Base-by-base conservation (phyloP, 2,329 filamentous ascomycete species). In the Fusarium nodosum region DNA sequence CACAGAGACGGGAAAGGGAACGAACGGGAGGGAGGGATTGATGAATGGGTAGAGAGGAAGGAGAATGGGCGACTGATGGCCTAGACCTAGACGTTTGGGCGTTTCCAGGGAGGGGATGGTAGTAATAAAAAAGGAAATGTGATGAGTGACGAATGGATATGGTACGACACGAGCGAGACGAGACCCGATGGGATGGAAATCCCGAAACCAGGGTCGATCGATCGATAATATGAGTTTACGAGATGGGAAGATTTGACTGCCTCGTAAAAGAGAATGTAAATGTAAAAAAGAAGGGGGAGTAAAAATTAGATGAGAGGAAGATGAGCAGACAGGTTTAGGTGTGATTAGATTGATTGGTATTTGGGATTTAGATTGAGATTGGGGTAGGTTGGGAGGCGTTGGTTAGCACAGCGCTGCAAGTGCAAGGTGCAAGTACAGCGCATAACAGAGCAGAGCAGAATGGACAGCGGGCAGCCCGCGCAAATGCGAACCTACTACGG, bases 61-160 rank as follows among this genome's bases (percentile, higher is more conserved):
- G 69, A 75, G 71, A 70, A 68, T 71, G 73, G 72, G 72, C 72
- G 71, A 73, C 63, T 66, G 64, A 38, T 66, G 64, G 42, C n/a
- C 62, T 56, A 33, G 31, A 30, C n/a, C 62, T 56, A 33, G 31
- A 30, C 53, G 28, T 38, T 47, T 34, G 44, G 44, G 31, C 31
- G 30, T 56, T 56, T 60, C 54, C 57, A 72, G 72, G 72, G 72
- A 75, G 72, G 67, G 41, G 71, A 72, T 71, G 53, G 73, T 69
- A 74, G 46, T 52, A 74, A 74, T 60, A 75, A 74, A 74, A 73
- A 64, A 68, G 60, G 55, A 65, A 65, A 65, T 65, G 59, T 60
- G 44, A 57, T 39, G 39, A 50, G 46, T 46, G 64, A 56, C 34
- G 48, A 22, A 20, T 52, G 34, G 26, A 52, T 52, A 51, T 34